Evolutionary conservation across 2,329 filamentous ascomycete genomes (phyloP).

Genomic region (Aureobasidium sp.): DNA sequence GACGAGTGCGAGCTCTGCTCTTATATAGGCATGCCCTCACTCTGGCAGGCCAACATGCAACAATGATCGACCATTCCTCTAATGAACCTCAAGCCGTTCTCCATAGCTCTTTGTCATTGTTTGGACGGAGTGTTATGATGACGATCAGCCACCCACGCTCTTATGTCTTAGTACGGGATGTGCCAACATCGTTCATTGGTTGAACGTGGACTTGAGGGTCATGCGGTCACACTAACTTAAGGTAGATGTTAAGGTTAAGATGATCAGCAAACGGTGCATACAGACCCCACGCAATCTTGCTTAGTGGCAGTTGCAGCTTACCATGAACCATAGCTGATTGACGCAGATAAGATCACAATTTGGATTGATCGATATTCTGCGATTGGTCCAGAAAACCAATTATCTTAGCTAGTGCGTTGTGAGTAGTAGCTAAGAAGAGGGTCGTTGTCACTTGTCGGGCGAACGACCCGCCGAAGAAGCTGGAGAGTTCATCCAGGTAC

Average conservation of each 20-base stretch:
- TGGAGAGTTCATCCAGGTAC: not conserved
- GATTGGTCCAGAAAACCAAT: not conserved
- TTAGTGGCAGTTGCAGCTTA: not conserved
- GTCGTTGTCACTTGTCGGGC: not conserved
- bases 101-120: slow-evolving; percentile 1
- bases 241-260: slow-evolving; percentile 11
- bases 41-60: not conserved
- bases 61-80: not conserved
- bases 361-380: not conserved
- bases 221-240: not conserved
- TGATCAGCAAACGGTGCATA: not conserved
- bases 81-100: not conserved
- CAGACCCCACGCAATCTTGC: not conserved
- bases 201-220: not conserved
- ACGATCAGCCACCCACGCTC: not conserved
- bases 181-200: not conserved
- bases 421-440: not conserved
- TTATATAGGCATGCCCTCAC: not conserved
- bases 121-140: not conserved
- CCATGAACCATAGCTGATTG: not conserved
- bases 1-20: not conserved
- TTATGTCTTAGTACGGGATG: not conserved
- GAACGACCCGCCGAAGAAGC: not conserved
- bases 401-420: not conserved
- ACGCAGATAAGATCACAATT: slow-evolving; percentile 2